phyloP scores from a whole-genome alignment of 2,329 filamentous ascomycete species.

The Aspergillus novoparasiticus region DNA sequence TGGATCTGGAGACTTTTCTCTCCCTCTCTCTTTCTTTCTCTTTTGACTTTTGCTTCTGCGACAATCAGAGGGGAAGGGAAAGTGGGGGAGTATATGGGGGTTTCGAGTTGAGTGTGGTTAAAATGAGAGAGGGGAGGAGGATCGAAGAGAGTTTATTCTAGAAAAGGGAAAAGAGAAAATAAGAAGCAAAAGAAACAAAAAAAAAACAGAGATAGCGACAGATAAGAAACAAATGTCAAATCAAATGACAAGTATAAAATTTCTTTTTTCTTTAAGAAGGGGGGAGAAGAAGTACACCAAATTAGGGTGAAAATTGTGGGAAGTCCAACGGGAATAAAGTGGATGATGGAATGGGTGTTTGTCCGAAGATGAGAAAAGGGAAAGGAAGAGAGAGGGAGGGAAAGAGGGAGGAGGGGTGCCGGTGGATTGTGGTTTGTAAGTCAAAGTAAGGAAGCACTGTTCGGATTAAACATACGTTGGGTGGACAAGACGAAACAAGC shows the following conservation, averaged over 20 bases:
- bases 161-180: background rate
- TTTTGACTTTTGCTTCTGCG: slow-evolving; percentile 1
- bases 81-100: slow-evolving; percentile 1
- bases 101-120: background rate
- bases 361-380: slow-evolving; percentile 1
- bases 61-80: slow-evolving; percentile 1
- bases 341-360: slow-evolving; percentile 3
- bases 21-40: slow-evolving; percentile 1
- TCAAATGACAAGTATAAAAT: background rate
- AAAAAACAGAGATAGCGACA: slow-evolving; percentile 6
- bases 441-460: slow-evolving; percentile 8
- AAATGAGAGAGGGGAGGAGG: background rate
- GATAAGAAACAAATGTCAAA: slow-evolving; percentile 7
- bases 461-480: slow-evolving; percentile 24
- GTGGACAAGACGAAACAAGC: slow-evolving; percentile 24
- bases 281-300: background rate
- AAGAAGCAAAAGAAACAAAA: background rate
- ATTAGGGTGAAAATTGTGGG: slow-evolving; percentile 1
- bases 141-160: slow-evolving; percentile 1
- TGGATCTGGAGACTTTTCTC: slow-evolving; percentile 2
- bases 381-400: slow-evolving; percentile 7
- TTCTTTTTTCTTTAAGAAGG: background rate
- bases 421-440: slow-evolving; percentile 5
- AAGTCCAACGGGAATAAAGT: background rate
- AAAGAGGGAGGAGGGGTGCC: slow-evolving; percentile 5